Evolutionary conservation across 257 asterid genomes (phyloP), one percentile per base, ranked within the genome.

Genomic region (Oldenlandia corymbosa): DNA sequence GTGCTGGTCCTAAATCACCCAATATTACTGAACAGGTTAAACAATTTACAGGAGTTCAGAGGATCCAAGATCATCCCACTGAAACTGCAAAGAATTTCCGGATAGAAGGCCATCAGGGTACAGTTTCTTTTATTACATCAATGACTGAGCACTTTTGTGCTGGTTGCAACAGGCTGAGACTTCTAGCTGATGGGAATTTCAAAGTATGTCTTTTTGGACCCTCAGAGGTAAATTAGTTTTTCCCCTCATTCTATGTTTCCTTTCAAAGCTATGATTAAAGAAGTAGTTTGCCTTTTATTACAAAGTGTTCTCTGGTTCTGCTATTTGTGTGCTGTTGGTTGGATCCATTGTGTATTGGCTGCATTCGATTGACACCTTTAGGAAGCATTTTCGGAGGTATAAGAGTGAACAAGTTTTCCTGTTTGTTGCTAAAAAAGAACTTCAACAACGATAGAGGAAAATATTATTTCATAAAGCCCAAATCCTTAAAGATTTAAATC

Each of bases 161-260:
- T 71, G 99, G 99, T 70, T 90, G 99, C 75, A 93, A 90, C 68
- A 79, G 99, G 73, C 78, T 93, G 77, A 80, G 99, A 72, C 89
- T 93, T 71, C 77, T 93, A 42, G 97, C 96, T 49, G 96, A 93
- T 75, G 99, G 97, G 72, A 93, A 90, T 81, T 87, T 93, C 66
- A 93, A 93, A 85, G 99, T 93, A 50, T 93, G 99, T 88, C 97
- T 90, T 61, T 90, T 93, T 73, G 99, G 99, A 58, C 92, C 97
- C 37, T 85, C 97, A 6, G 99, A 90, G 99, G 99, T 93, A 71
- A 77, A 41, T 67, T 12, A 46, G 30, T 52, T 59, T 24, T 51
- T 60, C 42, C 52, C n/a, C 18, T 18, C 8, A n/a, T n/a, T n/a
- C n/a, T n/a, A n/a, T n/a, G n/a, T n/a, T n/a, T n/a, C n/a, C n/a